These are phyloP conservation scores for Globisporangium radiosum DNA, from an alignment of 352 stramenopile genomes.

Conservation along the genomic window DNA sequence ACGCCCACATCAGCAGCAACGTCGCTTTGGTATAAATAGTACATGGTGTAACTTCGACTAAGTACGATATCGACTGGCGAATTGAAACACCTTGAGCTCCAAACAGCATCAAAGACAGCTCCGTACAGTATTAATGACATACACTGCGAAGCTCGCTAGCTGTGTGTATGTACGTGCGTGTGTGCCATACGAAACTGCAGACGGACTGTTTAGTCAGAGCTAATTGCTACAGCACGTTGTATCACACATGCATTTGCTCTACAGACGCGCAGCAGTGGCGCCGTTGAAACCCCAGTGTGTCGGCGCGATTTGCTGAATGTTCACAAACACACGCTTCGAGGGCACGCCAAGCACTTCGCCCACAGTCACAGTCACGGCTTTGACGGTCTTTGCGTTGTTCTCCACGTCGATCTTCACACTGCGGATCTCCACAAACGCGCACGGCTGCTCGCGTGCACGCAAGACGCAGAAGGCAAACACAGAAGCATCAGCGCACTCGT, in stretches of 20 bases:
- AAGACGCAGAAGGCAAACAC: not conserved
- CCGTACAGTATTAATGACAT: too few species aligned
- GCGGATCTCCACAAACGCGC: slow-evolving; percentile 29
- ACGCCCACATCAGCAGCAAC: too few species aligned
- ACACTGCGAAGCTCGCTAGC: too few species aligned
- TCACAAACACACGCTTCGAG: slow-evolving; percentile 2
- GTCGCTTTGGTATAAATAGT: too few species aligned
- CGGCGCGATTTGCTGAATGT: slow-evolving; percentile 4
- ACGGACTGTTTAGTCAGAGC: too few species aligned
- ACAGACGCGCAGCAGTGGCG: not conserved
- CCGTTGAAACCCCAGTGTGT: slow-evolving; percentile 5
- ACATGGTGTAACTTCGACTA: too few species aligned
- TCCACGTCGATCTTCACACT: slow-evolving; percentile 28
- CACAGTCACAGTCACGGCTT: slow-evolving; percentile 18
- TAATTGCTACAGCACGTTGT: too few species aligned
- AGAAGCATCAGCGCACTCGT: not conserved
- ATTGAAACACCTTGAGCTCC: too few species aligned
- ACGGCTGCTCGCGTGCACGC: slow-evolving; percentile 15
- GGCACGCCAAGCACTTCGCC: not conserved
- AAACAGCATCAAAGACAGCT: too few species aligned
- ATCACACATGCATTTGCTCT: not conserved
- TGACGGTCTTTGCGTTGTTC: slow-evolving; percentile 24
- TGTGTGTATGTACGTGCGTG: too few species aligned
- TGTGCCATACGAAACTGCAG: too few species aligned
- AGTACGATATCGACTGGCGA: too few species aligned